Conservation (phyloP, 495 filamentous ascomycete species). For the Aspergillus carlsbadensis region DNA sequence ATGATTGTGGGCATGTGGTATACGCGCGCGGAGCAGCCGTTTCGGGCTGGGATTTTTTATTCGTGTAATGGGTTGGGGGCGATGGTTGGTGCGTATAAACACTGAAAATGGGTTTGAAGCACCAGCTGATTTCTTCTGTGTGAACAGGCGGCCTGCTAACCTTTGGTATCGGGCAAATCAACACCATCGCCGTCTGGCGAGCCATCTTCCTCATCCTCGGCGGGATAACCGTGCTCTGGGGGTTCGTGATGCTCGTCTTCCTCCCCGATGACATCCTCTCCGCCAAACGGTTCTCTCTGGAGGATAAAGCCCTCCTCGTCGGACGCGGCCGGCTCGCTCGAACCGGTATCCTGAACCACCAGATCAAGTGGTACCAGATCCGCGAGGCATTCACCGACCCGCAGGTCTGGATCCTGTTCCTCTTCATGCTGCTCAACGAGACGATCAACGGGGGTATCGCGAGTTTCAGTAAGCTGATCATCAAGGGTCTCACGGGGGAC, state of each 20-base stretch:
- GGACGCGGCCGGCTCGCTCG: constrained; percentile 23
- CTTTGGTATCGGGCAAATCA: constrained; percentile 49
- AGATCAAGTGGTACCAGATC: constrained; percentile 47
- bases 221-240: constrained; percentile 38
- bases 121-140: neutral
- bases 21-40: constrained; percentile 26
- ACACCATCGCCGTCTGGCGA: constrained; percentile 40
- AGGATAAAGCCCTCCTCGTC: constrained; percentile 41
- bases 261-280: constrained; percentile 39
- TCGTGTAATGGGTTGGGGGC: constrained; percentile 49
- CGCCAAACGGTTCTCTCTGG: constrained; percentile 35
- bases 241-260: constrained; percentile 34
- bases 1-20: constrained; percentile 39
- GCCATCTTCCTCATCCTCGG: constrained; percentile 42
- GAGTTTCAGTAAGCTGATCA: constrained; percentile 41
- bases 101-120: neutral
- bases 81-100: constrained; percentile 21
- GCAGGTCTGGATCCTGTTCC: constrained; percentile 38
- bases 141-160: constrained; percentile 43
- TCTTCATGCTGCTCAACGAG: constrained; percentile 37
- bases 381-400: constrained; percentile 42
- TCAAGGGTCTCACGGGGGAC: constrained; percentile 33
- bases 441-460: constrained; percentile 39
- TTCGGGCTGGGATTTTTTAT: constrained; percentile 39
- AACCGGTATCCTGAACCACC: constrained; percentile 37